A percentile compares a stretch with the other conserved stretches of the same genome.
Conservation (phyloP, 345 rosid genomes). For the Lepidium didymum region DNA sequence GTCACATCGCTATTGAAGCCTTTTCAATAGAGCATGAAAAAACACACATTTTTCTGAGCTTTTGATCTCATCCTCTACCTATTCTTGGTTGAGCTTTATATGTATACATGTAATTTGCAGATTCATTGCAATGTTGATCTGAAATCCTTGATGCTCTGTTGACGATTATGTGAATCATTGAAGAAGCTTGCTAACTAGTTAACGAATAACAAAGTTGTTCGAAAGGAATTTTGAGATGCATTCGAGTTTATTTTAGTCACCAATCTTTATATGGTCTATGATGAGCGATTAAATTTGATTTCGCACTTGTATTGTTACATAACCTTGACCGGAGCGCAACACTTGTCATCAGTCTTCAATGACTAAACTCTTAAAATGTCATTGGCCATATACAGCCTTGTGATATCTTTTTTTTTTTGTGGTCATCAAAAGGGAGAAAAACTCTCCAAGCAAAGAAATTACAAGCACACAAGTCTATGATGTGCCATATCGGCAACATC, state of each 20-base stretch:
- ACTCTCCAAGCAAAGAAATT: too few relatives aligned
- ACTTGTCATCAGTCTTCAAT: not conserved
- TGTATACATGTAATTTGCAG: conserved; percentile 19
- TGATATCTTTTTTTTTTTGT: too few relatives aligned
- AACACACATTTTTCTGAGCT: not conserved
- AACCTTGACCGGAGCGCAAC: not conserved
- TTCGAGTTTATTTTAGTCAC: not conserved
- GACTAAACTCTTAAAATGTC: not conserved
- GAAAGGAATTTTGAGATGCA: not conserved
- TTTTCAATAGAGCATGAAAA: conserved; percentile 1
- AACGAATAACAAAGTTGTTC: not conserved
- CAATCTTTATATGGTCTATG: not conserved
- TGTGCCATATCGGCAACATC: too few relatives aligned
- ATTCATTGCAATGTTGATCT: conserved; percentile 6
- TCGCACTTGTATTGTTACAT: not conserved
- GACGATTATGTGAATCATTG: not conserved
- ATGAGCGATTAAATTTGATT: not conserved
- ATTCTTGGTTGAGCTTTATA: not conserved
- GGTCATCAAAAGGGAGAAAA: too few relatives aligned
- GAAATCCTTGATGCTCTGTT: not conserved
- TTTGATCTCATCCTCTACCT: not conserved
- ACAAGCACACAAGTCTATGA: too few relatives aligned
- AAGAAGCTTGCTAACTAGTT: not conserved
- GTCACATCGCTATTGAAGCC: not conserved
- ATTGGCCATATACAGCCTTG: not conserved